These are phyloP conservation scores for Leccinum variabile DNA, from an alignment of 1,284 basidiomycete species.

Conservation along the genomic window DNA sequence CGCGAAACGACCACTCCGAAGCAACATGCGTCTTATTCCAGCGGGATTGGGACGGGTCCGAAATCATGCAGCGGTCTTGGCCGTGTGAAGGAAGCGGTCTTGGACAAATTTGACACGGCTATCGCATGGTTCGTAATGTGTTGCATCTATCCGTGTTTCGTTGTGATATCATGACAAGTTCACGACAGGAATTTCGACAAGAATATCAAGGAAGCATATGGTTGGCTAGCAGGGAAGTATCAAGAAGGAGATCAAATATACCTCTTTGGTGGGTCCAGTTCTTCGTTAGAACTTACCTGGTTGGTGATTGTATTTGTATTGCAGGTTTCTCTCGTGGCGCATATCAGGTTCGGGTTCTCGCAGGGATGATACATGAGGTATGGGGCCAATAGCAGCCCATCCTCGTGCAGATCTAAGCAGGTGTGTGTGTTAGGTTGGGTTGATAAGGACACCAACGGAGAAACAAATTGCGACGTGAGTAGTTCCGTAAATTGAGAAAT, in stretches of 20 bases:
- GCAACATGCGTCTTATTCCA: no score
- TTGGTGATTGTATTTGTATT: background rate
- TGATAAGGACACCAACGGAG: constrained; percentile 16
- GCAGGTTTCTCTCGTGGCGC: constrained; percentile 45
- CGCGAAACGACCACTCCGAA: no score
- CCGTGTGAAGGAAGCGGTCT: constrained; percentile 14
- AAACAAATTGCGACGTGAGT: constrained; percentile 17
- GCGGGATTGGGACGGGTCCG: no score
- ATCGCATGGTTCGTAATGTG: constrained; percentile 26
- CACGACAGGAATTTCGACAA: constrained; percentile 28
- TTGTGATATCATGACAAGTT: background rate
- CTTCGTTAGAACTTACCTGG: background rate
- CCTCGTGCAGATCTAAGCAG: background rate
- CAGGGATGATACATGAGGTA: constrained; percentile 41
- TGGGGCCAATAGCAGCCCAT: background rate
- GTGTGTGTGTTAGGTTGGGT: constrained; percentile 13
- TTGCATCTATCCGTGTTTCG: background rate
- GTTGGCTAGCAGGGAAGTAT: constrained; percentile 42
- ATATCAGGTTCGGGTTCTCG: constrained; percentile 41
- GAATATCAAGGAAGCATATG: constrained; percentile 33
- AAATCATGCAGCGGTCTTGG: no score
- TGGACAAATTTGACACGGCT: constrained; percentile 30
- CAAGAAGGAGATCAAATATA: constrained; percentile 41
- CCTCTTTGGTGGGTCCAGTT: constrained; percentile 38
- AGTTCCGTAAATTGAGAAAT: background rate